These are phyloP conservation scores for Aspergillus coremiiformis DNA, from an alignment of 495 filamentous ascomycete species.

Conservation along the genomic window DNA sequence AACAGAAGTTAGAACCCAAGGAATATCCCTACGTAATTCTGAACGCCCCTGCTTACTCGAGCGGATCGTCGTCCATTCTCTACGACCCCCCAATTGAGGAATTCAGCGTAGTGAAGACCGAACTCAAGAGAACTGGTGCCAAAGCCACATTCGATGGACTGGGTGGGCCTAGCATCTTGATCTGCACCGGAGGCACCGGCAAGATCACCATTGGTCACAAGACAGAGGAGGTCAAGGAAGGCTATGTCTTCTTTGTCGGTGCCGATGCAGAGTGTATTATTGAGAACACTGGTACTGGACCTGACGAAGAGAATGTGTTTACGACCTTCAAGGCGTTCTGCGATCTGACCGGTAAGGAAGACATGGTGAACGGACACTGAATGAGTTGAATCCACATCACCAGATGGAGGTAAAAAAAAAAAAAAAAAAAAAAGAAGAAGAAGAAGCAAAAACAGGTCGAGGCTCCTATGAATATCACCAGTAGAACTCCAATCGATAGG, in stretches of 20 bases:
- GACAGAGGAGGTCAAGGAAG: constrained; percentile 65
- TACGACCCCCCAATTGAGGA: constrained; percentile 98
- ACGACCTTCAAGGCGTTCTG: constrained; percentile 95
- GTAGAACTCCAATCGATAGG: too few relatives aligned
- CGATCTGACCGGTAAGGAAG: constrained; percentile 59
- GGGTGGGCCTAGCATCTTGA: constrained; percentile 85
- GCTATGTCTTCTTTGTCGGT: constrained; percentile 88
- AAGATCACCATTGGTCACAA: constrained; percentile 74
- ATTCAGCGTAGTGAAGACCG: constrained; percentile 81
- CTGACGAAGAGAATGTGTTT: constrained; percentile 53
- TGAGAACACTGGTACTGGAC: constrained; percentile 54
- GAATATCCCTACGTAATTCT: constrained; percentile 79
- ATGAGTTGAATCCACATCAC: neutral
- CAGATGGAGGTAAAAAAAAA: too few relatives aligned
- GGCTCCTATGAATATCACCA: too few relatives aligned
- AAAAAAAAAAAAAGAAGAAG: too few relatives aligned
- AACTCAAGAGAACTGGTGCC: constrained; percentile 59
- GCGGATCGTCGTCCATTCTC: constrained; percentile 57
- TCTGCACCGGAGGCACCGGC: constrained; percentile 77
- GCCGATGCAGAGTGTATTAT: constrained; percentile 79
- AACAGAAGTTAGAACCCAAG: constrained; percentile 82
- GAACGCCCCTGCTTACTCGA: constrained; percentile 70
- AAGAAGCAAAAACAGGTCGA: too few relatives aligned
- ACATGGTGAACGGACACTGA: constrained; percentile 34
- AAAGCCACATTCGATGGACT: constrained; percentile 82